Percentiles rank a stretch among this genome's conserved stretches.
Evolutionary conservation across 2,329 filamentous ascomycete genomes (phyloP).

Genomic region (Fusarium sp.): DNA sequence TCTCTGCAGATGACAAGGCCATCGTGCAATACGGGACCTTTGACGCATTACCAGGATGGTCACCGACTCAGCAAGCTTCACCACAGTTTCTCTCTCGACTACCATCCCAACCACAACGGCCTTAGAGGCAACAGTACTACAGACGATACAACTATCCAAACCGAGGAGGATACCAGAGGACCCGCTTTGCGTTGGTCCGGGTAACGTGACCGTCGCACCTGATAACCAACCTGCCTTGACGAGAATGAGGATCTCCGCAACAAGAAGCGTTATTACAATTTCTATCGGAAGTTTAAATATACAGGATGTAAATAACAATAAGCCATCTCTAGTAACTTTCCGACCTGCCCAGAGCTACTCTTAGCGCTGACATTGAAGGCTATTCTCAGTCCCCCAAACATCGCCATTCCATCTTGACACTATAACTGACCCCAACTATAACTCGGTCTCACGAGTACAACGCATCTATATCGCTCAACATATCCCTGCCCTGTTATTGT

Average conservation of each 20-base stretch:
- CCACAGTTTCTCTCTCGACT: no score
- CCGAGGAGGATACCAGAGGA: no score
- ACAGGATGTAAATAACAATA: not conserved
- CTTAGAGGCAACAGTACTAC: no score
- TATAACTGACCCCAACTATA: not conserved
- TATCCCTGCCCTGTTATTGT: not conserved
- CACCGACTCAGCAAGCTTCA: no score
- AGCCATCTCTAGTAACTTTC: not conserved
- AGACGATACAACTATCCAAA: no score
- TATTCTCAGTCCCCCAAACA: not conserved
- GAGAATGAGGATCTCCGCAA: not conserved
- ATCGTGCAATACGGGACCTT: no score
- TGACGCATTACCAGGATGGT: no score
- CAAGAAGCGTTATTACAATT: not conserved
- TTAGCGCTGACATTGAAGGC: rapidly evolving
- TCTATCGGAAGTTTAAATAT: no score
- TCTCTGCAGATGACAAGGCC: no score
- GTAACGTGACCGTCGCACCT: no score
- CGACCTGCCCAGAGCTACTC: rapidly evolving
- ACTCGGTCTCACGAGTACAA: not conserved
- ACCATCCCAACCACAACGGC: no score
- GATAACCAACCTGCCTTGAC: not conserved
- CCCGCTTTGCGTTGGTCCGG: no score
- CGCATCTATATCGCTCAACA: not conserved
- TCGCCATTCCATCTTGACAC: not conserved